Conservation (phyloP, 1,284 basidiomycete genomes). For the Pseudozyma tsukubaensis region DNA sequence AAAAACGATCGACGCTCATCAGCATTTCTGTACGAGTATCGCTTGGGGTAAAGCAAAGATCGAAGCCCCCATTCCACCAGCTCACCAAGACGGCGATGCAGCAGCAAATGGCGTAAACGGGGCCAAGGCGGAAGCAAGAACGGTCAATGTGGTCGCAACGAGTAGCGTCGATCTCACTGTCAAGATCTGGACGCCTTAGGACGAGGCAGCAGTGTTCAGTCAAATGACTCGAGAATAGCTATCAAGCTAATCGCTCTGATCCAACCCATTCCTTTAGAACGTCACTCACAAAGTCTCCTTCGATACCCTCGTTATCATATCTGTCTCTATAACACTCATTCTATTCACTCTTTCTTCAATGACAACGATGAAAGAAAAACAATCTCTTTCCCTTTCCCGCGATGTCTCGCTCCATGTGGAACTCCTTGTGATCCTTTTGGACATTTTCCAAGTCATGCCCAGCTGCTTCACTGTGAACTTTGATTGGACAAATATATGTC, state of each 20-base stretch:
- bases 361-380: no score
- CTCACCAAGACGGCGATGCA: constrained; percentile 38
- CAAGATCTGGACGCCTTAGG: constrained; percentile 64
- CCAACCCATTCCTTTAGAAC: neutral
- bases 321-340: neutral
- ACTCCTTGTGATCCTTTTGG: no score
- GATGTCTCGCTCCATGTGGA: no score
- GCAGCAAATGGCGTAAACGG: constrained; percentile 7
- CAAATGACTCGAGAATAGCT: no score
- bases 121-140: constrained; percentile 28
- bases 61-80: constrained; percentile 47
- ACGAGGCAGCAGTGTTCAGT: no score
- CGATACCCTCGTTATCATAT: constrained; percentile 26
- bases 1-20: constrained; percentile 86
- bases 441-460: no score
- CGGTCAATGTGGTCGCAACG: constrained; percentile 66
- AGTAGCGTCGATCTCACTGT: constrained; percentile 61
- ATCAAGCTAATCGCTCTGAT: neutral
- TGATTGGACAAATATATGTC: no score
- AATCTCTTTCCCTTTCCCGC: no score
- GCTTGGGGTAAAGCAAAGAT: constrained; percentile 65
- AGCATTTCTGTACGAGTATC: constrained; percentile 77
- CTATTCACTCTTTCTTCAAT: no score
- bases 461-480: no score
- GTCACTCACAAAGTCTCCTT: neutral